Evolutionary conservation across 106 monocot species (phyloP).

Genomic region (Acorus gramineus): DNA sequence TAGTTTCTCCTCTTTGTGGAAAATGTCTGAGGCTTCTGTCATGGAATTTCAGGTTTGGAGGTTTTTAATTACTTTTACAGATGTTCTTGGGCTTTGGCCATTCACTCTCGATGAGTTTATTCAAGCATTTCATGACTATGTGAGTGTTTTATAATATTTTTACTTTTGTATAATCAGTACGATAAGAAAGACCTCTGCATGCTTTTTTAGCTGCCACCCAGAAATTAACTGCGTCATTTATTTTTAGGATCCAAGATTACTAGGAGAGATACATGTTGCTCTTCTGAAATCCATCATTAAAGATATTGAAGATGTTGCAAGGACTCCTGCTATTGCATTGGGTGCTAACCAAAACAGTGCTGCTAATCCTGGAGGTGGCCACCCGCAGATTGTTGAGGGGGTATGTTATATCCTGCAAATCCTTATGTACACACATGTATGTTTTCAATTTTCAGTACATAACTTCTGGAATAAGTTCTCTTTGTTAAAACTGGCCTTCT

Average conservation of each 20-base stretch:
- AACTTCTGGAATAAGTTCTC: background rate
- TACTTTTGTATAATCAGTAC: too few relatives aligned
- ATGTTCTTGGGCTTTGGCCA: conserved; percentile 73
- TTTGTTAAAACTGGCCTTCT: conserved; percentile 3
- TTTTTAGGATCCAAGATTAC: conserved; percentile 73
- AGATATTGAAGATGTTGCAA: conserved; percentile 94
- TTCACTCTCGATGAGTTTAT: conserved; percentile 91
- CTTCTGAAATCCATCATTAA: conserved; percentile 80
- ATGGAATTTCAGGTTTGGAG: conserved; percentile 74
- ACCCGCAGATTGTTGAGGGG: conserved; percentile 90
- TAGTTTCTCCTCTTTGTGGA: background rate
- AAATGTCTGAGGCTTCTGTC: background rate
- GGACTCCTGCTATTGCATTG: conserved; percentile 51
- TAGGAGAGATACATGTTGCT: conserved; percentile 79
- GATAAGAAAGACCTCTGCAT: too few relatives aligned
- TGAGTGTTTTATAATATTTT: conserved; percentile 22
- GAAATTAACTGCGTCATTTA: background rate
- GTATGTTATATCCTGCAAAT: conserved; percentile 17
- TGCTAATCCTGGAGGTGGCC: conserved; percentile 89
- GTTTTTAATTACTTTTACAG: conserved; percentile 90
- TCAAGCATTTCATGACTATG: conserved; percentile 95
- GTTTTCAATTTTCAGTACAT: background rate
- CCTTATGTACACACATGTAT: too few relatives aligned
- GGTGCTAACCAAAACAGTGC: conserved; percentile 62
- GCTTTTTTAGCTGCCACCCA: too few relatives aligned